Base-by-base conservation (phyloP, 2,329 filamentous ascomycete species). In the Fusarium robinianum region DNA sequence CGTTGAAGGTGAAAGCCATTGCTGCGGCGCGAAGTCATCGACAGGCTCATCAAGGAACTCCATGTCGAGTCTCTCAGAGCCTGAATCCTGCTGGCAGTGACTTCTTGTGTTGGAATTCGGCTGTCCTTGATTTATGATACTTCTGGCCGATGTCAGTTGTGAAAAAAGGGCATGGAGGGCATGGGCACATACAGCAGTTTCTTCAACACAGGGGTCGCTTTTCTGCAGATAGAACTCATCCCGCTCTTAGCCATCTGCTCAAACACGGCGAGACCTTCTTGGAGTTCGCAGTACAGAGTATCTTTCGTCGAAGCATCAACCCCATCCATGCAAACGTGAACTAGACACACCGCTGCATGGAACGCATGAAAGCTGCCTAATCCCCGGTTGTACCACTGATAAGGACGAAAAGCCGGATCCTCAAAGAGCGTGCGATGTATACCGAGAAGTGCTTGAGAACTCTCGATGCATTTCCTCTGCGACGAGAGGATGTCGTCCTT, bases 381-480 rank as follows among this genome's bases (percentile, higher is more conserved):
- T 4, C 49, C 49, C 3, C 37, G 36, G n/a, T 49, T 51, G 15
- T 51, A 51, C 49, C 49, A 51, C 11, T 38, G 36, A 11, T 51
- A 51, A 1, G 49, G 49, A n/a, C 27, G 22, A 19, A 45, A 51
- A 5, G 5, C 24, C 10, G 23, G n/a, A 11, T 34, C 23, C 19
- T 51, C 32, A 6, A 32, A 22, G 12, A 41, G 19, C 21, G 26
- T 19, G 11, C 16, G 7, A 16, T 41, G 37, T n/a, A 41, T 41
- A 10, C 14, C 14, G 12, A 41, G 7, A 4, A 41, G 15, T 4
- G 27, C 14, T 9, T 22, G 37, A 2, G 37, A 41, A 10, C 37
- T 41, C 5, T 41, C 29, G 9, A 41, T 26, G 15, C 38, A 41
- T n/a, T 22, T 32, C 5, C 24, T 8, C 9, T 16, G 22, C 2